Percentiles rank a stretch among this genome's conserved stretches.
Conservation (phyloP, 75 land plant genomes). For the Cupressus sempervirens region DNA sequence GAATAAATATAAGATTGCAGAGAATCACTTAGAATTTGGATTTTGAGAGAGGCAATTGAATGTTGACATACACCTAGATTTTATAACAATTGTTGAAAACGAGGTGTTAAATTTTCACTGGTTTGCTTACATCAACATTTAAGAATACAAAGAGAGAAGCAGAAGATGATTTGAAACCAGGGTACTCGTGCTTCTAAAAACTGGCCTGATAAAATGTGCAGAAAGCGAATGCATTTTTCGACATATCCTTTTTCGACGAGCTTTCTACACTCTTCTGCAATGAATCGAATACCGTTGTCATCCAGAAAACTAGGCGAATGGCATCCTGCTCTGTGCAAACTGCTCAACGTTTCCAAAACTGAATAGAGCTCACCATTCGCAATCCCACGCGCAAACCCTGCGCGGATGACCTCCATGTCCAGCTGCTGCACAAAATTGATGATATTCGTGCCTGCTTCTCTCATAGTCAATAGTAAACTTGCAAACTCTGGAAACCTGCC, state of each 20-base stretch:
- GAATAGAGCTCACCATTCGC: constrained; percentile 17
- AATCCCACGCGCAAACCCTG: constrained; percentile 6
- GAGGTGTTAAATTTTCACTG: neutral
- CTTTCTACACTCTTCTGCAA: constrained; percentile 18
- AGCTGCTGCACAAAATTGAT: constrained; percentile 14
- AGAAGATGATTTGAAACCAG: neutral
- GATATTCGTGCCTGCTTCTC: constrained; percentile 14
- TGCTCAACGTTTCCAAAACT: constrained; percentile 15
- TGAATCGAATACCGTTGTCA: constrained; percentile 3
- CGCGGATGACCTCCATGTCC: constrained; percentile 18
- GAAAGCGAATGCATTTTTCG: constrained; percentile 14
- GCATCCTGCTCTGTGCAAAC: constrained; percentile 13
- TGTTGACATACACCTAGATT: neutral
- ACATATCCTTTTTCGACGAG: constrained; percentile 13
- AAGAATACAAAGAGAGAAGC: neutral
- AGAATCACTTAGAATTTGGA: neutral
- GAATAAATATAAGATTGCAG: neutral
- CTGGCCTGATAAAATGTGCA: constrained; percentile 27
- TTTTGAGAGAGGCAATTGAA: neutral
- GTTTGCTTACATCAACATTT: neutral
- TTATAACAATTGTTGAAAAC: neutral
- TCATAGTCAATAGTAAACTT: constrained; percentile 1
- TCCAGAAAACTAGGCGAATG: constrained; percentile 18
- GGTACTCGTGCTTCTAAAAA: neutral
- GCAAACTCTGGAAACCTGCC: constrained; percentile 44